phyloP scores from a whole-genome alignment of 192 early-diverging fungal genomes.

The Mortierella alpina region DNA sequence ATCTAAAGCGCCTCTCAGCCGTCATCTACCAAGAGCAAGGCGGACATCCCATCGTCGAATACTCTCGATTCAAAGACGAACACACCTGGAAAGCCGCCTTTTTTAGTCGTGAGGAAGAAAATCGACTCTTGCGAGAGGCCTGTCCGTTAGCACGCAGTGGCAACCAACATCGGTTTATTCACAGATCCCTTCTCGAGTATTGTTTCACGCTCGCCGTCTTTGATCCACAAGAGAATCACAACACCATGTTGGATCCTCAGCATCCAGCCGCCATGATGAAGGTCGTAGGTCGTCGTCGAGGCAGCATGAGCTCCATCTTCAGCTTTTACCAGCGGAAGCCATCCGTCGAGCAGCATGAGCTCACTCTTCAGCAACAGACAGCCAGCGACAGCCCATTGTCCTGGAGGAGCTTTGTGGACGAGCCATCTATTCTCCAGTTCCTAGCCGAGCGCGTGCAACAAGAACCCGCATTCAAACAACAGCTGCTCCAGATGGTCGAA shows the following conservation, averaged over 20 bases:
- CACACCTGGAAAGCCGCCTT: conserved; percentile 1
- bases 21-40: conserved; percentile 3
- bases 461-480: too few species aligned
- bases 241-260: background rate
- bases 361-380: background rate
- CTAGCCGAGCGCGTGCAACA: too few species aligned
- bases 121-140: background rate
- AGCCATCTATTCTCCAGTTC: background rate
- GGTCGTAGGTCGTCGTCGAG: background rate
- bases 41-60: conserved; percentile 7
- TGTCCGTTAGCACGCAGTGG: conserved; percentile 2
- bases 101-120: background rate
- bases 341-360: background rate
- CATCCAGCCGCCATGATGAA: background rate
- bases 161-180: conserved; percentile 1
- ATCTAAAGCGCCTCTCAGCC: background rate
- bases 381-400: background rate
- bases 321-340: background rate
- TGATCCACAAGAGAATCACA: background rate
- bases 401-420: background rate
- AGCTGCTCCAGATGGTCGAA: too few species aligned
- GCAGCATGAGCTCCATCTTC: background rate
- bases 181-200: conserved; percentile 11
- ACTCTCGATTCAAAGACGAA: background rate
- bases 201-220: background rate